These are phyloP conservation scores for Fusarium sp. DNA, from an alignment of 2,329 filamentous ascomycete genomes.

Conservation along the genomic window DNA sequence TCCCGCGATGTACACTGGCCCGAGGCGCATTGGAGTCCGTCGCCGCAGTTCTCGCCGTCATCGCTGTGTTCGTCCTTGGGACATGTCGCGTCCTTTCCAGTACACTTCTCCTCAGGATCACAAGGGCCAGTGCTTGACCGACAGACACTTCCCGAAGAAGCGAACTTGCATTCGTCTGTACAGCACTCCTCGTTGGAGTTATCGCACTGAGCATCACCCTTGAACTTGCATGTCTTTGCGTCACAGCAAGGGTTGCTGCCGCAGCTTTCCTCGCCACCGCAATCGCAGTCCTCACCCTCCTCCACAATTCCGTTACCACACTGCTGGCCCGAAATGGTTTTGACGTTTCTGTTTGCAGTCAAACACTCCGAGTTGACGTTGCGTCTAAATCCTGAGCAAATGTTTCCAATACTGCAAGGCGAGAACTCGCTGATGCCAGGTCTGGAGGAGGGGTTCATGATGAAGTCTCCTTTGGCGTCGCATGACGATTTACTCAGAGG, in stretches of 20 bases:
- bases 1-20: conserved; percentile 95
- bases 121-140: conserved; percentile 82
- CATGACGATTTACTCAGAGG: conserved; percentile 77
- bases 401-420: conserved; percentile 89
- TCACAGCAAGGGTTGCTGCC: conserved; percentile 85
- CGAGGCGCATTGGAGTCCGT: conserved; percentile 81
- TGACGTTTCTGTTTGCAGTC: conserved; percentile 85
- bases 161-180: conserved; percentile 73
- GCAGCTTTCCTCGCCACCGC: conserved; percentile 81
- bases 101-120: conserved; percentile 87
- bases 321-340: conserved; percentile 82
- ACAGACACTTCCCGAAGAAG: conserved; percentile 77
- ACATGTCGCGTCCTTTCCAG: conserved; percentile 77
- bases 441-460: conserved; percentile 95
- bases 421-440: conserved; percentile 83
- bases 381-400: conserved; percentile 86
- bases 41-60: conserved; percentile 79
- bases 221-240: conserved; percentile 87
- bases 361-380: conserved; percentile 83
- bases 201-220: conserved; percentile 79
- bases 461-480: conserved; percentile 80
- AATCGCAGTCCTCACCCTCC: conserved; percentile 93
- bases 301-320: conserved; percentile 99
- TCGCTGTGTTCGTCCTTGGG: conserved; percentile 76
- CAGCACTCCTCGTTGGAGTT: conserved; percentile 86